Base-by-base conservation (phyloP, 2,329 filamentous ascomycete species). In the Colletotrichum orbiculare region DNA sequence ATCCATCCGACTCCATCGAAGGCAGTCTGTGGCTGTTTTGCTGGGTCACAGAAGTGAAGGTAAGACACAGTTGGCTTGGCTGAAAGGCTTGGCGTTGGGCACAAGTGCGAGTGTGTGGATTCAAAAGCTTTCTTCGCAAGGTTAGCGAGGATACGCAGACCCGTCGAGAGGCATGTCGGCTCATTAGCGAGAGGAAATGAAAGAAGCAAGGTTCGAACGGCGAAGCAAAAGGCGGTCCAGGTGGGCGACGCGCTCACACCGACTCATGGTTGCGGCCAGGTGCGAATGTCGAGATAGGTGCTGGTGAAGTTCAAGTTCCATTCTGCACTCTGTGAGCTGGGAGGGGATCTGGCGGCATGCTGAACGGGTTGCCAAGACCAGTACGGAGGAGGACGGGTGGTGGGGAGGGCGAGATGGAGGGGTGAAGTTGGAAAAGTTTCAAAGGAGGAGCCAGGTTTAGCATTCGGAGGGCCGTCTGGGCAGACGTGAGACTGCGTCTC, bases 151-250 rank as follows among this genome's bases (percentile, higher is more conserved):
- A 25, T 50, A 50, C 53, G 47, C 34, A 59, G 63, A 59, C 52
- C 46, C 47, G 45, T 38, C 37, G 35, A 48, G 17, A 52, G 42
- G 53, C 41, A 63, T 57, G 58, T 8, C 47, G 49, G 39, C 41
- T 66, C 58, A 63, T 57, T 53, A 49, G 57, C 47, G 47, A 63
- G 63, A 57, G 13, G 47, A 66, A 66, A 63, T 66, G 58, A 66
- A 43, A 65, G 46, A 65, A 66, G 33, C 58, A 43, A 66, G 59
- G 58, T 53, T 56, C 37, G 46, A 42, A 38, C 43, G 52, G 42
- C 25, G 46, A 50, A 17, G 13, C 55, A 43, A 46, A 62, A 47
- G 42, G 47, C 46, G 43, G 52, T 35, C 42, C 48, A 37, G 58
- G 41, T 58, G 47, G 58, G 46, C 46, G 25, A 25, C 25, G 25